phyloP scores from a whole-genome alignment of 1,284 basidiomycete genomes.

The Cryptococcus jaspeensis region DNA sequence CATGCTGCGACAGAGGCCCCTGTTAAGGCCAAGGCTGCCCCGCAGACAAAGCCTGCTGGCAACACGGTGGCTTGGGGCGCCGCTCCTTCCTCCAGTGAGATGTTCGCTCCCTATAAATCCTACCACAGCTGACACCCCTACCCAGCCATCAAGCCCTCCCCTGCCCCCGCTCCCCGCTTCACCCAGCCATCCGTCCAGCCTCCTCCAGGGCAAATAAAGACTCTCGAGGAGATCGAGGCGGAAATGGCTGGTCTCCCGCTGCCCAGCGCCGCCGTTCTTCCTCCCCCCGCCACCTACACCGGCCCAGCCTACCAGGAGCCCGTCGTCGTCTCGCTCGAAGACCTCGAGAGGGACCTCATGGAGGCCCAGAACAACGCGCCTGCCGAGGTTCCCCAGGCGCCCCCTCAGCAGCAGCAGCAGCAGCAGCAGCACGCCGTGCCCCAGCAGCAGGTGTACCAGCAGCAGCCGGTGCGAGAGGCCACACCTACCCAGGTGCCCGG shows the following conservation, averaged over 20 bases:
- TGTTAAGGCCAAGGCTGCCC: conserved; percentile 14
- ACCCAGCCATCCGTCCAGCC: conserved; percentile 17
- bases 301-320: conserved; percentile 18
- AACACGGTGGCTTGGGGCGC: conserved; percentile 53
- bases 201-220: conserved; percentile 61
- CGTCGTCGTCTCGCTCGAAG: conserved; percentile 48
- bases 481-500: conserved; percentile 29
- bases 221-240: conserved; percentile 89
- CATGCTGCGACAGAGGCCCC: conserved; percentile 13
- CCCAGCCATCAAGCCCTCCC: conserved; percentile 47
- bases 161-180: conserved; percentile 28
- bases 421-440: conserved; percentile 37
- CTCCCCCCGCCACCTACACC: conserved; percentile 3
- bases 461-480: conserved; percentile 35
- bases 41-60: conserved; percentile 27
- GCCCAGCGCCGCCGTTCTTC: conserved; percentile 1
- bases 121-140: conserved; percentile 21
- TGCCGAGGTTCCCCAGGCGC: conserved; percentile 6
- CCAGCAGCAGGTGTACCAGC: conserved; percentile 32
- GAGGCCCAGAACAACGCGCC: conserved; percentile 31
- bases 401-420: conserved; percentile 18
- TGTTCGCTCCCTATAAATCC: background rate
- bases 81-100: conserved; percentile 29
- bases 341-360: conserved; percentile 53
- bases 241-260: conserved; percentile 62